phyloP scores from a whole-genome alignment of 2,329 filamentous ascomycete genomes.

The Claviceps pusilla region DNA sequence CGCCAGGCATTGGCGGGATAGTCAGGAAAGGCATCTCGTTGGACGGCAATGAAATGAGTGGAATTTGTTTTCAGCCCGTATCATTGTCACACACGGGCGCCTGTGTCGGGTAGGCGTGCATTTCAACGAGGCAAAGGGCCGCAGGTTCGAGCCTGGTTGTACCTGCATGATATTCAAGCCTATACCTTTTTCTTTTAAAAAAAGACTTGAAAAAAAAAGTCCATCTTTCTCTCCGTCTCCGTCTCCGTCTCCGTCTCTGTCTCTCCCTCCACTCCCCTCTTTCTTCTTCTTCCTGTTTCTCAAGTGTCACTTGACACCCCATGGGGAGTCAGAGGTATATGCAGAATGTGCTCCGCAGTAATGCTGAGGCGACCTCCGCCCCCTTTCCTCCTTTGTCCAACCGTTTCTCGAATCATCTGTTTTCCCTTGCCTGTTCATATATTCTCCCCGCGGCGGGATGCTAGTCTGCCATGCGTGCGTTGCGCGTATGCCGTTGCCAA shows the following conservation, averaged over 20 bases:
- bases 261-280: not conserved
- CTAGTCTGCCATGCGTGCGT: not conserved
- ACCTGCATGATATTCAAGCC: not conserved
- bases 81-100: not conserved
- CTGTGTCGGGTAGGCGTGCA: slow-evolving; percentile 1
- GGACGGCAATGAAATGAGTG: not conserved
- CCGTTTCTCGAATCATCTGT: not conserved
- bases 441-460: not conserved
- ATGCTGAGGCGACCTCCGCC: not conserved
- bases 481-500: not conserved
- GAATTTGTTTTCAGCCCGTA: not conserved
- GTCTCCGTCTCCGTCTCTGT: too few species aligned
- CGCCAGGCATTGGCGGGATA: not conserved
- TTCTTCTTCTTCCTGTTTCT: not conserved
- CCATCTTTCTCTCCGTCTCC: not conserved
- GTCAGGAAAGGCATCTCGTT: not conserved
- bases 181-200: not conserved
- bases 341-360: not conserved
- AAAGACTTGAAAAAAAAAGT: not conserved
- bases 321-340: not conserved
- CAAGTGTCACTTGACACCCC: not conserved
- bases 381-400: not conserved
- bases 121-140: not conserved
- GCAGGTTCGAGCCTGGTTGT: not conserved
- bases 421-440: not conserved